phyloP scores from a whole-genome alignment of 768 basidiomycete genomes.

The Myochromella boudieri region DNA sequence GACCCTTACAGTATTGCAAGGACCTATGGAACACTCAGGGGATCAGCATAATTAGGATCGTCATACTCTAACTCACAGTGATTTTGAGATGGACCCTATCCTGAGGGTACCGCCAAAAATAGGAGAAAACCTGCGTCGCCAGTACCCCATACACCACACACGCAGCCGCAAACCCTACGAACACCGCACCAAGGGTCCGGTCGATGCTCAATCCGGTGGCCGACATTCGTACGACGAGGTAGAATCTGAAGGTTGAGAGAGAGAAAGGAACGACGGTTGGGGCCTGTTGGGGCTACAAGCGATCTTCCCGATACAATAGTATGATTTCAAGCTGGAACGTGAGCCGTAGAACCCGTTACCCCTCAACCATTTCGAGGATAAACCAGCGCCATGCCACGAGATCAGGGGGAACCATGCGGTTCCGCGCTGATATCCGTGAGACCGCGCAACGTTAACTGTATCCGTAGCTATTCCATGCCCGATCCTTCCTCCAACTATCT shows the following conservation, averaged over 20 bases:
- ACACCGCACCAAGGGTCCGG: conserved; percentile 59
- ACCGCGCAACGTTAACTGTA: no score
- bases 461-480: no score
- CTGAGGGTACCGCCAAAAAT: conserved; percentile 53
- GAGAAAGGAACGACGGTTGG: neutral
- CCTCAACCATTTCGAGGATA: neutral
- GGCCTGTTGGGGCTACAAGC: no score
- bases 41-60: neutral
- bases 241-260: conserved; percentile 1
- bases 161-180: conserved; percentile 58
- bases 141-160: conserved; percentile 56
- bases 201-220: conserved; percentile 25
- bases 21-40: conserved; percentile 28
- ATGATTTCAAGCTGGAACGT: no score
- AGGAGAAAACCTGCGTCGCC: conserved; percentile 51
- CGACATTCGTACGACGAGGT: conserved; percentile 9
- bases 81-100: conserved; percentile 52
- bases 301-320: neutral
- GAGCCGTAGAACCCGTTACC: neutral
- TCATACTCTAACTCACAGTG: conserved; percentile 37
- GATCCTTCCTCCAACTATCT: no score
- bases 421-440: neutral
- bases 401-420: conserved; percentile 4
- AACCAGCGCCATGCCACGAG: conserved; percentile 5
- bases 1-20: conserved; percentile 34